Evolutionary conservation across 352 stramenopile species (phyloP).

Genomic region (Aphanomyces euteiches): DNA sequence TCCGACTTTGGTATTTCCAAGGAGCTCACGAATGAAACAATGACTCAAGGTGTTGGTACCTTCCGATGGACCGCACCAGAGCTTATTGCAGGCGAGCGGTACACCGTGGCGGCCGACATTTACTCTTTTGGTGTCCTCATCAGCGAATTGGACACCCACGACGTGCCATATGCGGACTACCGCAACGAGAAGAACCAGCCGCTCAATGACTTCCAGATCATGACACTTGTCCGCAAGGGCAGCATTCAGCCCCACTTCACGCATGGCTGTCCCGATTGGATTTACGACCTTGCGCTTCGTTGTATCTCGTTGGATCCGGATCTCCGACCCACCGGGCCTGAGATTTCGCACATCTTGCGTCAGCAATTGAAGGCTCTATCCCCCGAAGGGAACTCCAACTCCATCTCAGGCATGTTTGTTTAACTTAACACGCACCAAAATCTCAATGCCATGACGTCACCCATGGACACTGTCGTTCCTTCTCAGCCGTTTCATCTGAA

Average conservation of each 20-base stretch:
- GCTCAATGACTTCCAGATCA: slow-evolving; percentile 46
- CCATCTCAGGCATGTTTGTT: background rate
- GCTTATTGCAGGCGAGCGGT: slow-evolving; percentile 46
- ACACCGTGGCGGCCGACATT: slow-evolving; percentile 50
- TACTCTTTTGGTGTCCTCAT: slow-evolving; percentile 60
- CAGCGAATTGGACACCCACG: slow-evolving; percentile 52
- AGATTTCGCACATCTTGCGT: slow-evolving; percentile 13
- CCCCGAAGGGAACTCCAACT: background rate
- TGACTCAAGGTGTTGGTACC: slow-evolving; percentile 51
- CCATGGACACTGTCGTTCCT: background rate
- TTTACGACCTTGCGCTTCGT: slow-evolving; percentile 36
- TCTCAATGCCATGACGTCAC: background rate
- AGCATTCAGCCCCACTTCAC: slow-evolving; percentile 39
- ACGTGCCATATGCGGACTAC: slow-evolving; percentile 47
- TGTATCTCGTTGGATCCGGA: slow-evolving; percentile 40
- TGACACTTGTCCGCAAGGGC: slow-evolving; percentile 42
- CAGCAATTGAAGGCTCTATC: background rate
- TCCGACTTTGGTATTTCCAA: slow-evolving; percentile 57
- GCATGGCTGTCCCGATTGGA: slow-evolving; percentile 38
- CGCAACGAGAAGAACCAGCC: slow-evolving; percentile 36
- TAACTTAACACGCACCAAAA: background rate
- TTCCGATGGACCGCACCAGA: slow-evolving; percentile 54
- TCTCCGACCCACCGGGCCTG: slow-evolving; percentile 1
- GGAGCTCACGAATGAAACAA: slow-evolving; percentile 42
- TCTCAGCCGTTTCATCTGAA: no score